Evolutionary conservation across 257 asterid genomes (phyloP), one percentile per base, ranked within the genome.

Genomic region (Phtheirospermum japonicum): DNA sequence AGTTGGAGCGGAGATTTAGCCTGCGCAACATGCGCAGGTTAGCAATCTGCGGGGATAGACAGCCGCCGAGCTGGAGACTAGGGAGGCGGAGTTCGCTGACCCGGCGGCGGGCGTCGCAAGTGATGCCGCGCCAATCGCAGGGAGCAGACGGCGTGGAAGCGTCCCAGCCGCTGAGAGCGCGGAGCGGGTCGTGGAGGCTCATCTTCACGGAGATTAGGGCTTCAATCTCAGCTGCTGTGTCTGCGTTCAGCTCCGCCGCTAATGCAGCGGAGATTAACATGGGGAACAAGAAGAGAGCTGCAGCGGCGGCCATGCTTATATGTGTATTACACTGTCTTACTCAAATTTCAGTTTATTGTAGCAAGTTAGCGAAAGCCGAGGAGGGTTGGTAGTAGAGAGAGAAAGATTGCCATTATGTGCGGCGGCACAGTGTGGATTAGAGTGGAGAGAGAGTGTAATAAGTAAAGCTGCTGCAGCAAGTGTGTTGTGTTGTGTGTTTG

Each of bases 111-210:
- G 60, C 18, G 39, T 55, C 36, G 63, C 95, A 86, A 4, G 59
- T 59, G 10, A 86, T 80, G 5, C 95, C 95, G 19, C 82, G 80
- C 95, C 95, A 86, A 75, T 86, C 89, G 73, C 95, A 86, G 4
- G 95, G 95, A 53, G 89, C 83, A 4, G 73, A 68, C 5, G 83
- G 81, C 18, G 91, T 67, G 7, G 85, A 75, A 0, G 83, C 59
- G 60, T 61, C 76, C 95, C 95, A 86, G 13, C 74, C 74, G 61
- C 7, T 13, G 20, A 86, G 85, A 10, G 71, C 77, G 20, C 75
- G 77, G 13, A 79, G 75, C 7, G 95, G 95, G 79, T 86, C 95
- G 9, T 55, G 69, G 9, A 86, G 68, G 63, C 67, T 53, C 43
- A 51, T 73, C 73, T 76, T 86, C 13, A 86, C 67, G n/a, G 83